phyloP scores from a whole-genome alignment of 2,329 filamentous ascomycete genomes.

The Fusarium brachygibbosum region DNA sequence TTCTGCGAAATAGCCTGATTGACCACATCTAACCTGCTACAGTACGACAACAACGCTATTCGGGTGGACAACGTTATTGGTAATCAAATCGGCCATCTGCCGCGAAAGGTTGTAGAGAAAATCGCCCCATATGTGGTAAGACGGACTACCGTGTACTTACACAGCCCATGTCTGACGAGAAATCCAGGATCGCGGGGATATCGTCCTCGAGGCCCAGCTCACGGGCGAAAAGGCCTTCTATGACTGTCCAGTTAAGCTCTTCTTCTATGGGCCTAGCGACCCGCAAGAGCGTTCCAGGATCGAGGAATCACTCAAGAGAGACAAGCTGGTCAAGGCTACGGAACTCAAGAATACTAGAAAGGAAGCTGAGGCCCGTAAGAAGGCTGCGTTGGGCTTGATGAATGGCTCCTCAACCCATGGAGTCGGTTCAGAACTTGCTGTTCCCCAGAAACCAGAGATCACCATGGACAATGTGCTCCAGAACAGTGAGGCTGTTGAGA shows the following conservation, averaged over 20 bases:
- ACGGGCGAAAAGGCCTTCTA: constrained; percentile 74
- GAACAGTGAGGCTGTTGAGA: constrained; percentile 75
- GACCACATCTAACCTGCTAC: constrained; percentile 10
- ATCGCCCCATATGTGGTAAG: constrained; percentile 78
- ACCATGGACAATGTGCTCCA: constrained; percentile 74
- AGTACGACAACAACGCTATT: constrained; percentile 82
- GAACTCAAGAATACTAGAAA: constrained; percentile 67
- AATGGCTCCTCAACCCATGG: constrained; percentile 57
- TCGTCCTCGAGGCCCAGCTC: constrained; percentile 78
- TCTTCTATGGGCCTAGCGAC: constrained; percentile 76
- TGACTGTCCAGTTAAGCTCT: constrained; percentile 79
- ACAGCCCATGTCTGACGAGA: constrained; percentile 30
- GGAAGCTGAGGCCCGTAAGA: constrained; percentile 66
- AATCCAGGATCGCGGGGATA: constrained; percentile 65
- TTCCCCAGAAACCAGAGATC: constrained; percentile 54
- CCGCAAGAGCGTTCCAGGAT: constrained; percentile 65
- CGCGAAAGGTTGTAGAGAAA: constrained; percentile 75
- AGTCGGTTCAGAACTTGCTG: constrained; percentile 46
- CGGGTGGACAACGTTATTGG: constrained; percentile 82
- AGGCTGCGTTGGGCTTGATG: constrained; percentile 57
- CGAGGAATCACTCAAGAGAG: constrained; percentile 72
- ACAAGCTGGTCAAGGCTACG: constrained; percentile 73
- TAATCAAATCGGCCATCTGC: constrained; percentile 83
- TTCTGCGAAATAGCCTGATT: constrained; percentile 2
- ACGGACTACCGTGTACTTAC: background rate